Conservation (phyloP, 306 rosid species). For the Dalbergia cultrata region DNA sequence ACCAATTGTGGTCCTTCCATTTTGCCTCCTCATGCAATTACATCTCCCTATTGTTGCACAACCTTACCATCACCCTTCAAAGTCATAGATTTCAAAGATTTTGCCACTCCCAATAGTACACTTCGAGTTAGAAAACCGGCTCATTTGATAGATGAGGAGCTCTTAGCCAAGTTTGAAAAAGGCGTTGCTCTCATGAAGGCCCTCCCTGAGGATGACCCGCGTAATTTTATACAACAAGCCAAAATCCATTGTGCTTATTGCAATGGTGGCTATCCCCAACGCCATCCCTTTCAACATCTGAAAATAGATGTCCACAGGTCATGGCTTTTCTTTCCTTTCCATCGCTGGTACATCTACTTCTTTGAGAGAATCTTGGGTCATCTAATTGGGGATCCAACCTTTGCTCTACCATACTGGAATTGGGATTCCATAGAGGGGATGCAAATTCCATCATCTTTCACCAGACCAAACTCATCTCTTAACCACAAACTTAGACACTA, state of each 20-base stretch:
- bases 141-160: conserved; percentile 22
- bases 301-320: conserved; percentile 57
- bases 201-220: conserved; percentile 58
- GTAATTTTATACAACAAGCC: conserved; percentile 65
- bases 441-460: conserved; percentile 56
- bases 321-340: conserved; percentile 80
- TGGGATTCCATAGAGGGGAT: conserved; percentile 68
- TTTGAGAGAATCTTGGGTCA: conserved; percentile 66
- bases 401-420: conserved; percentile 75
- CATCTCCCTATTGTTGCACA: conserved; percentile 62
- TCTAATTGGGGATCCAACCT: conserved; percentile 58
- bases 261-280: conserved; percentile 66
- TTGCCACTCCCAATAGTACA: background rate
- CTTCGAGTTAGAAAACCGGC: conserved; percentile 1
- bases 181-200: conserved; percentile 43
- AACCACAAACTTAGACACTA: conserved; percentile 52
- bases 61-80: conserved; percentile 27
- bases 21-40: conserved; percentile 1
- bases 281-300: conserved; percentile 44
- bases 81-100: conserved; percentile 29
- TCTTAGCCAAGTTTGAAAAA: conserved; percentile 34
- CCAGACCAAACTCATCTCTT: conserved; percentile 57
- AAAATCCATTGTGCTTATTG: conserved; percentile 76
- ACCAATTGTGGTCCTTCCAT: background rate
- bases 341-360: conserved; percentile 72